Evolutionary conservation across 768 basidiomycete species (phyloP), one percentile per base, ranked within the genome.

Genomic region (Sistotremastrum suecicum): DNA sequence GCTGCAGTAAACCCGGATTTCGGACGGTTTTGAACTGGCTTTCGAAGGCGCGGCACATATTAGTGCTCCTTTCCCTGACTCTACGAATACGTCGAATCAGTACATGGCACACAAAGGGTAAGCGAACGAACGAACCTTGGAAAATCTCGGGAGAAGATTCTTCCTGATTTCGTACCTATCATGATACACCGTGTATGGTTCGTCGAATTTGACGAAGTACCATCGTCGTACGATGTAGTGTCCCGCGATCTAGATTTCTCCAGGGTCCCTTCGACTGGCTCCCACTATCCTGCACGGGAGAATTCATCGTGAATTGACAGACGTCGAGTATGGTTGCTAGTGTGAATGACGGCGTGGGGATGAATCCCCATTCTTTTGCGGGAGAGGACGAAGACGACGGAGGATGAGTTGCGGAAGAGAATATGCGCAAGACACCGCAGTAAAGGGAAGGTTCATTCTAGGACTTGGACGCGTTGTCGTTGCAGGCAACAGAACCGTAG

Each of bases 161-260:
- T 87, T 86, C 5, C 94, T 97, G 44, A 92, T 71, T 62, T 98
- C 94, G 46, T 94, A 74, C 90, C 91, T 97, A 58, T 92, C 87
- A 46, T 94, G 82, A 64, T 95, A 98, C 79, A 94, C 92, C 74
- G 97, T 80, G 60, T 99, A 99, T 2, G 94, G 94, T 58, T 98
- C 89, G 62, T 98, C 91, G 62, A 97, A 98, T 60, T 99, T 99
- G 66, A 98, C 0, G 88, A 82, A 2, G 83, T 77, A 32, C 83
- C 87, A 1, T 79, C 62, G 0, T 69, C 60, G 57, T 97, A 95
- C 0, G 90, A 91, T 29, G 65, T 64, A 20, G 52, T 48, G 41
- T 43, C 42, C 9, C 34, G n/a, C 45, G 48, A 55, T 40, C 54
- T 55, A 31, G 54, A 59, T 43, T 59, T 62, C 43, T 62, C 62